phyloP scores from a whole-genome alignment of 352 stramenopile species.

The Pythium biforme region DNA sequence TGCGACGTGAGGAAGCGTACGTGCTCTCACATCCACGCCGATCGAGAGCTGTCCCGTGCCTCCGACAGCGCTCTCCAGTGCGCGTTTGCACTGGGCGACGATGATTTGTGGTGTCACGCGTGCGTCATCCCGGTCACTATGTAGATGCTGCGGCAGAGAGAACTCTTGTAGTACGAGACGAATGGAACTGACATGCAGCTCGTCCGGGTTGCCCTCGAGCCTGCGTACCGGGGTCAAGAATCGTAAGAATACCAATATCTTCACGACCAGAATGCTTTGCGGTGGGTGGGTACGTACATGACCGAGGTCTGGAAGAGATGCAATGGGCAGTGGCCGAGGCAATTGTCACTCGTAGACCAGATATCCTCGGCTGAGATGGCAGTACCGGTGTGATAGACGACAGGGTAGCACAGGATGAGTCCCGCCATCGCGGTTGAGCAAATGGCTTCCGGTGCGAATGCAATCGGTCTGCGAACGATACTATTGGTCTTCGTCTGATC shows the following conservation, averaged over 20 bases:
- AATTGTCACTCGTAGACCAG: constrained; percentile 34
- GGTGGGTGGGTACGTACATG: constrained; percentile 12
- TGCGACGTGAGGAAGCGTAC: constrained; percentile 37
- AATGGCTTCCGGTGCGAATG: neutral
- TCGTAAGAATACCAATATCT: no score
- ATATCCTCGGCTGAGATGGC: neutral
- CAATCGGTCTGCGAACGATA: neutral
- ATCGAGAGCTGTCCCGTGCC: neutral
- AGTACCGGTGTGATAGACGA: constrained; percentile 12
- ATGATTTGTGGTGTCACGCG: neutral
- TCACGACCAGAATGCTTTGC: no score
- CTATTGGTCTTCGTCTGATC: neutral
- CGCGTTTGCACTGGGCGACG: neutral
- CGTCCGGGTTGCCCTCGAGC: no score
- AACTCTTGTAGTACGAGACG: constrained; percentile 49
- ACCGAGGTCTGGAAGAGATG: constrained; percentile 34
- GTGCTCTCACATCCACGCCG: constrained; percentile 16
- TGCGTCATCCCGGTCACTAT: no score
- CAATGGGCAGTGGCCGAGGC: constrained; percentile 51
- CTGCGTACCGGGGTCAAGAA: neutral
- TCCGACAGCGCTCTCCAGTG: neutral
- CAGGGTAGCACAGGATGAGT: constrained; percentile 23
- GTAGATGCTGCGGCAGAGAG: constrained; percentile 44
- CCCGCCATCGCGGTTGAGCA: constrained; percentile 17
- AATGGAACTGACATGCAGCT: neutral